Evolutionary conservation across 495 filamentous ascomycete genomes (phyloP), one percentile per base, ranked within the genome.

Genomic region (Bryoglossum gracile): DNA sequence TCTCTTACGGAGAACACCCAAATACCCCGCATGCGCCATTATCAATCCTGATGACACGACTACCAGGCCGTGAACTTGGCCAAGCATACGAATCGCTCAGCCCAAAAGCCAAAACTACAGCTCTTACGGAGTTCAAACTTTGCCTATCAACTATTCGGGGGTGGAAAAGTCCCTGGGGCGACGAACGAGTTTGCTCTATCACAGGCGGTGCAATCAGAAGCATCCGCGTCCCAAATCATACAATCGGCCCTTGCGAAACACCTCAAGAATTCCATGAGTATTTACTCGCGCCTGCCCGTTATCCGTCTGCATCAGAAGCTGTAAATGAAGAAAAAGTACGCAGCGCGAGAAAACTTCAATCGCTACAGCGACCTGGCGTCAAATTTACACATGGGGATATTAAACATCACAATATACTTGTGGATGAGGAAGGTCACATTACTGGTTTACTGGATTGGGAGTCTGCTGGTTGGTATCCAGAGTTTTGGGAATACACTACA

Each of bases 401-500:
- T n/a, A 49, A 50, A 16, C 61, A 61, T 5, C 54, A 54, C 6
- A 68, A 68, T 57, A 63, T 75, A 21, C 55, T 73, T 44, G 60
- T 74, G 1, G 60, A 71, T 49, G 51, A 65, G 23, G 22, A 53
- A 23, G 47, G 57, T 17, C 56, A 43, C 6, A 62, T 74, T 43
- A 68, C 60, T 0, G 70, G 59, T 10, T 50, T 77, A 24, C 40
- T 75, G 0, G 69, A 72, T 47, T 73, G 71, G 72, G 70, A 75
- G 57, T 54, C 13, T 19, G 62, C 68, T 22, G 70, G 70, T 2
- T 74, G 70, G 71, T 73, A 68, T 57, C 68, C 72, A 2, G 68
- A 70, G 2, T 73, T 72, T 48, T 75, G 69, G 72, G 73, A 75
- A 57, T 73, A 68, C 58, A 68, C 67, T 25, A 66, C 25, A 21